Percentiles rank a stretch among this genome's conserved stretches.
phyloP scores from a whole-genome alignment of 2,329 filamentous ascomycete species.

The Pseudocercospora fijiensis region DNA sequence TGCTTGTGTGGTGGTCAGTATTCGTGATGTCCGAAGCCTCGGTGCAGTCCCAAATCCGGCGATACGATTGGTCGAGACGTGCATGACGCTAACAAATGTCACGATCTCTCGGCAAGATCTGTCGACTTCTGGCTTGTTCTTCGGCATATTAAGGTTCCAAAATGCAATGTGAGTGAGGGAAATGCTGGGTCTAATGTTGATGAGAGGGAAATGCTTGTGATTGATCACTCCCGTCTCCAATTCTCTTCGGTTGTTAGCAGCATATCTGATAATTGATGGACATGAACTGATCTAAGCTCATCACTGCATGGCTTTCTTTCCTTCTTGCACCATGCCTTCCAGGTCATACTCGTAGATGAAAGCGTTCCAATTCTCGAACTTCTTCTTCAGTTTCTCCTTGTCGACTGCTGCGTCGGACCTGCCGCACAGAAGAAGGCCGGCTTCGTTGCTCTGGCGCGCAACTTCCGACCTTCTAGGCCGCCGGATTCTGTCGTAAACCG shows the following conservation, averaged over 20 bases:
- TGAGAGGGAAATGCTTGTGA: neutral
- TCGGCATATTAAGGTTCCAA: too few relatives aligned
- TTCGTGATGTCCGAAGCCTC: neutral
- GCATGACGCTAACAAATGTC: neutral
- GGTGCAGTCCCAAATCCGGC: neutral
- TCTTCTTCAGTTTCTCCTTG: neutral
- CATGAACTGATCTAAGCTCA: neutral
- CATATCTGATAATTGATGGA: neutral
- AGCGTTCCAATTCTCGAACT: constrained; percentile 4
- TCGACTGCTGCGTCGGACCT: constrained; percentile 5
- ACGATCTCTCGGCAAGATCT: constrained; percentile 4
- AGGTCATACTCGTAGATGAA: constrained; percentile 2
- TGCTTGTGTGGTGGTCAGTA: neutral
- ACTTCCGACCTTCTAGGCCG: constrained; percentile 13
- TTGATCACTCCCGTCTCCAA: neutral
- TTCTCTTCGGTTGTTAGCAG: neutral
- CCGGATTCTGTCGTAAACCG: constrained; percentile 17
- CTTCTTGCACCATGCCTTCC: neutral
- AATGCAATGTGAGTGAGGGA: too few relatives aligned
- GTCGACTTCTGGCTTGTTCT: constrained; percentile 4
- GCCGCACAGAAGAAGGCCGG: constrained; percentile 1
- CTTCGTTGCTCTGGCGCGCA: constrained; percentile 7
- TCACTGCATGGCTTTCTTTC: neutral
- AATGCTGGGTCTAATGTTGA: too few relatives aligned
- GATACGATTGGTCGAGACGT: neutral